Percentiles rank a stretch among this genome's conserved stretches.
phyloP scores from a whole-genome alignment of 2,329 filamentous ascomycete species.

The Lecanicillium sp. region DNA sequence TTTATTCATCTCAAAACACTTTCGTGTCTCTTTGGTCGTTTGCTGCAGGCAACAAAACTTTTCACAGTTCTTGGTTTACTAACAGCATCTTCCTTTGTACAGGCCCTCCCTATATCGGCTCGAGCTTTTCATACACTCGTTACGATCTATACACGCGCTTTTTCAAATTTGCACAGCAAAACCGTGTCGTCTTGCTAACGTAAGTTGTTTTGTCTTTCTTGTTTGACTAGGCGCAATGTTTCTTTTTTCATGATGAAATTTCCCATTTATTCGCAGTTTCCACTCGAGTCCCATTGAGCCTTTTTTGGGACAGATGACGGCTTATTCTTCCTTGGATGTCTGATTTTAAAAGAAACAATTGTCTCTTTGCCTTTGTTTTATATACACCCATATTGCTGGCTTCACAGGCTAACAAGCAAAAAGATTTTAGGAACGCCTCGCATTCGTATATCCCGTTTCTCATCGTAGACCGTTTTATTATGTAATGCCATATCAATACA shows the following conservation, averaged over 20 bases:
- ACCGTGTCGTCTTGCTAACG: constrained; percentile 1
- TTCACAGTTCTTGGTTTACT: constrained; percentile 6
- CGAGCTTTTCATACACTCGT: background rate
- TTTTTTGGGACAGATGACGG: constrained; percentile 62
- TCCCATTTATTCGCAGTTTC: constrained; percentile 81
- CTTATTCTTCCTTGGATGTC: constrained; percentile 69
- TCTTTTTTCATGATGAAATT: constrained; percentile 57
- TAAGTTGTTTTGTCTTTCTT: constrained; percentile 13
- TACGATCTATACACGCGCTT: no score
- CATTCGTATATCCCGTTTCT: no score
- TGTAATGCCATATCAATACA: background rate
- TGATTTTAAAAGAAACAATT: constrained; percentile 34
- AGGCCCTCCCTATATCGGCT: background rate
- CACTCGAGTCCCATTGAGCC: constrained; percentile 69
- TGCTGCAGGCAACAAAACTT: constrained; percentile 6
- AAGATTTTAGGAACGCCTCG: constrained; percentile 8
- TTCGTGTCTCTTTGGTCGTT: constrained; percentile 8
- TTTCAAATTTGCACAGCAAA: no score
- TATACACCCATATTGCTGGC: constrained; percentile 1
- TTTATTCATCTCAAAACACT: constrained; percentile 6
- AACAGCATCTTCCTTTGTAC: constrained; percentile 1
- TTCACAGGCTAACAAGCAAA: constrained; percentile 16
- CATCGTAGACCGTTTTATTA: no score
- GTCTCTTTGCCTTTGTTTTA: constrained; percentile 8
- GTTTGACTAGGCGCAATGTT: constrained; percentile 3